These are phyloP conservation scores for Ganoderma meredithae DNA, from an alignment of 1,284 basidiomycete genomes.

Conservation along the genomic window DNA sequence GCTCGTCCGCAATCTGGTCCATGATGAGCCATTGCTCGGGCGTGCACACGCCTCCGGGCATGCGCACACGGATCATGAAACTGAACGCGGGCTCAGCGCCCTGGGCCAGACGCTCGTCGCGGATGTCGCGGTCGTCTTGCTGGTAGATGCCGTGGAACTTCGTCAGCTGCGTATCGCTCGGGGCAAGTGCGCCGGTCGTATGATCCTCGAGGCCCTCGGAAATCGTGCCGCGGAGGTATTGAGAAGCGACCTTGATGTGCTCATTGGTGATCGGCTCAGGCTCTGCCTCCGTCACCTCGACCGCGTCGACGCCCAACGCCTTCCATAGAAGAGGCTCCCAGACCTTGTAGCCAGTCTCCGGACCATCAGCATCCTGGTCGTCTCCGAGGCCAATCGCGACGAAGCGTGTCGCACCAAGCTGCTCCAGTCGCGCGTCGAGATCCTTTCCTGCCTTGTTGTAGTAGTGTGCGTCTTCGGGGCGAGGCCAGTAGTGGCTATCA, in stretches of 20 bases:
- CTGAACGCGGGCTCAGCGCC: conserved; percentile 96
- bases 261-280: conserved; percentile 99
- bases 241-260: conserved; percentile 98
- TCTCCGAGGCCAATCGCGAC: conserved; percentile 88
- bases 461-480: conserved; percentile 94
- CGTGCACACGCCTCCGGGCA: conserved; percentile 94
- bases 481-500: conserved; percentile 99
- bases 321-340: conserved; percentile 98
- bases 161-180: conserved; percentile 93
- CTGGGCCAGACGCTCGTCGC: conserved; percentile 93
- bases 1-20: conserved; percentile 95
- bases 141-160: conserved; percentile 99
- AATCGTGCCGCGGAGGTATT: conserved; percentile 96
- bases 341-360: conserved; percentile 94
- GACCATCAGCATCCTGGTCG: conserved; percentile 97
- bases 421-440: conserved; percentile 80
- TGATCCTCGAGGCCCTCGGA: conserved; percentile 89
- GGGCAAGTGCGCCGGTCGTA: conserved; percentile 88
- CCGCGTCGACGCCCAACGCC: conserved; percentile 88
- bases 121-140: conserved; percentile 98
- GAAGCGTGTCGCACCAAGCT: conserved; percentile 80
- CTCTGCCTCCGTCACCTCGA: conserved; percentile 92
- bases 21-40: conserved; percentile 95
- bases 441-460: conserved; percentile 99
- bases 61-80: conserved; percentile 98